Base-by-base conservation (phyloP, 306 rosid species). In the Urtica urens region DNA sequence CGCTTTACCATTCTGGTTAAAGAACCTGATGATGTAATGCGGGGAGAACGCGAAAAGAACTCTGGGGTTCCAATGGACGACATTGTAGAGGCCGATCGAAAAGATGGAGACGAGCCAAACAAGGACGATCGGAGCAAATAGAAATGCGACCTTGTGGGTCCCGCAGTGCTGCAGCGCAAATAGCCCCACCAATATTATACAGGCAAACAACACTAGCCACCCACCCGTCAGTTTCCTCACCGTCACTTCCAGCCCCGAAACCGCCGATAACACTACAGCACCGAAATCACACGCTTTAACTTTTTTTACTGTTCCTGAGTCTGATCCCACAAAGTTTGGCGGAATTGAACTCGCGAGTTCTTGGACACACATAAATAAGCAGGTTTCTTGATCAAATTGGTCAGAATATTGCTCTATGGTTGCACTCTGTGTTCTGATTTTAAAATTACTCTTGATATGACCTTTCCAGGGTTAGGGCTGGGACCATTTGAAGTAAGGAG, bases 121-220 rank as follows among this genome's bases (percentile, higher is more conserved):
- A 27, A 69, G 63, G 43, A 85, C 80, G 50, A 81, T 60, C 14
- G 93, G 93, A 3, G 95, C 95, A 73, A 85, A 80, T 60, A 81
- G 34, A 62, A 81, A 81, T 21, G 87, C 87, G 26, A 85, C 95
- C 61, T 68, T 81, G 72, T 78, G 93, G 45, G 93, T 81, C 60
- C 95, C 95, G 51, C 51, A 73, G 57, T 85, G 95, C 74, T 85
- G 95, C 58, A 85, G 87, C 33, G 93, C 87, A 81, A 86, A 86
- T 60, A 81, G 73, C 20, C 87, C 95, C 57, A 81, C 67, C 78
- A 86, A 76, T 60, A 86, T 80, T 44, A 58, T 82, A 76, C 93
- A 86, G 46, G 95, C 87, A 52, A 85, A 66, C 73, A 81, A 53
- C 49, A 81, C 65, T 58, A 86, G 79, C 59, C n/a, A n/a, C n/a